Evolutionary conservation across 176 grass and related monocot species (phyloP).

Genomic region (Saccharum officinarum): DNA sequence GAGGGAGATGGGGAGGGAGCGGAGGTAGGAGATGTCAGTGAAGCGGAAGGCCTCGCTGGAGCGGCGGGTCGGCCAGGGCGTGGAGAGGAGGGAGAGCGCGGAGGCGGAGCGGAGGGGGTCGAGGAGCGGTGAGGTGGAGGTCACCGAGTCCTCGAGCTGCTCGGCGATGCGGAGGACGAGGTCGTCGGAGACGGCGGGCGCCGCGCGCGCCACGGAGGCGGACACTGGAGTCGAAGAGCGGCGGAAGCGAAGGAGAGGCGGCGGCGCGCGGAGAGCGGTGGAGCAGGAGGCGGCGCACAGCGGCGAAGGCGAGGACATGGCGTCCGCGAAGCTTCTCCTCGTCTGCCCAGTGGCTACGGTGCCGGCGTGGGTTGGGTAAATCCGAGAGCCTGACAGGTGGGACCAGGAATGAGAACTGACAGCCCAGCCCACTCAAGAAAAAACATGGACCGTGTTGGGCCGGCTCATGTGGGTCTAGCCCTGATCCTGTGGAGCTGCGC

Average conservation of each 20-base stretch:
- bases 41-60: slow-evolving; percentile 72
- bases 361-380: background rate
- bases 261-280: slow-evolving; percentile 3
- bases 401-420: background rate
- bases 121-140: slow-evolving; percentile 43
- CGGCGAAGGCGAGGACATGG: slow-evolving; percentile 49
- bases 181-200: slow-evolving; percentile 55
- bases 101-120: slow-evolving; percentile 51
- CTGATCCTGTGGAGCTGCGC: no score
- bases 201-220: slow-evolving; percentile 11
- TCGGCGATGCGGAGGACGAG: slow-evolving; percentile 54
- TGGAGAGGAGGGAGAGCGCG: slow-evolving; percentile 62
- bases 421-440: background rate
- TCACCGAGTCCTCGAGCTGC: slow-evolving; percentile 55
- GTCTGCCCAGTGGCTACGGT: slow-evolving; percentile 7
- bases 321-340: slow-evolving; percentile 35
- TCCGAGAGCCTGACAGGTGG: background rate
- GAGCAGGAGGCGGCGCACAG: slow-evolving; percentile 37
- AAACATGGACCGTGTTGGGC: background rate
- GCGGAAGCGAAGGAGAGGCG: background rate
- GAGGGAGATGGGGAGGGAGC: slow-evolving; percentile 47
- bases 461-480: background rate
- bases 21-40: slow-evolving; percentile 66
- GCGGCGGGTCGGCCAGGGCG: slow-evolving; percentile 61
- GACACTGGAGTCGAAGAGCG: background rate